Base-by-base conservation (phyloP, 2,329 filamentous ascomycete species). In the Fusarium hainanense region DNA sequence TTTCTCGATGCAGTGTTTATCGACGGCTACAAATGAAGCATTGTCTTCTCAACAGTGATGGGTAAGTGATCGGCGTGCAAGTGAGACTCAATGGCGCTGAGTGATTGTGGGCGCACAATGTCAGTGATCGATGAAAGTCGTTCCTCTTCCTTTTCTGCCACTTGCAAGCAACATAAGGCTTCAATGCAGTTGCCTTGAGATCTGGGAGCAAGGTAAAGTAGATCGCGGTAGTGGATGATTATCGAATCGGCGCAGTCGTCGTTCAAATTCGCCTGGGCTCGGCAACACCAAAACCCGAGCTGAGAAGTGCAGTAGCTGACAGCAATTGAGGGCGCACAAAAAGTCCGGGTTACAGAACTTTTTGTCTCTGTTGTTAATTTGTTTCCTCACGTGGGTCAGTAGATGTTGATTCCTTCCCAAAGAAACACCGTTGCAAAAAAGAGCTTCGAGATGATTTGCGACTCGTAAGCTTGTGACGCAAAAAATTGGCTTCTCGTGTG, bases 381-480 rank as follows among this genome's bases (percentile, higher is more conserved):
- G 41, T 50, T 69, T 52, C 46, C 27, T 50, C 34, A 25, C 41
- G 67, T 70, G 50, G 63, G 25, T 70, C 47, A 68, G 34, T 46
- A 27, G n/a, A 43, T 63, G 37, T 42, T 32, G 40, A 54, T 57
- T 52, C 48, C 40, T 49, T 48, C 30, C 37, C 51, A 59, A 37
- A 55, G 46, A 51, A 65, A 58, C 40, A 47, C 49, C 20, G 68
- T 69, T 55, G 51, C 34, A 46, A 64, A 68, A 44, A 51, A 47
- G 48, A 68, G 54, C 54, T 50, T 54, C 44, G 21, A 54, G 42
- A 55, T 44, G 56, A 40, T 65, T 68, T 57, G 68, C 68, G 68
- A 68, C 68, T 71, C 59, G 68, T 71, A 71, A 71, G 68, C 68
- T 68, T 42, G 69, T 71, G 68, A 66, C 68, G 69, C 68, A 69